phyloP scores from a whole-genome alignment of 805 yeast species.

The Candida koratica region DNA sequence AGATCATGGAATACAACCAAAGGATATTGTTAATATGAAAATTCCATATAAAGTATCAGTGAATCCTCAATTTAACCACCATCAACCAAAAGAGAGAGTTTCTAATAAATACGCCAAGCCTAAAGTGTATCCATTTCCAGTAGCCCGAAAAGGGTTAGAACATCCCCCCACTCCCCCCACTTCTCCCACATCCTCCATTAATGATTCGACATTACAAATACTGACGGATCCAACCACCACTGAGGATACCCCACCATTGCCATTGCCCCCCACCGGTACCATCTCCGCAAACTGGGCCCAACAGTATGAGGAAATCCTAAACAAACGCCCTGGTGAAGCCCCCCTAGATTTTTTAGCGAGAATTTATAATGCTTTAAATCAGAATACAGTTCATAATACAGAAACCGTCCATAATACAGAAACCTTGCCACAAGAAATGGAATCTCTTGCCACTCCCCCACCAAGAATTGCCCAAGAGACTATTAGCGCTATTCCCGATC shows the following conservation, averaged over 20 bases:
- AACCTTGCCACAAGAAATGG: neutral
- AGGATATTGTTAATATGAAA: slow-evolving; percentile 19
- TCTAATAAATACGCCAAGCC: slow-evolving; percentile 18
- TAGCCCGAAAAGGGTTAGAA: neutral
- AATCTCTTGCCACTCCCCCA: too few relatives aligned
- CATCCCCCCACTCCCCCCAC: neutral
- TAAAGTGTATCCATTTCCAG: slow-evolving; percentile 9
- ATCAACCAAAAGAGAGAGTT: slow-evolving; percentile 9
- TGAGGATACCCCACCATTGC: neutral
- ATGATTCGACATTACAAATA: neutral
- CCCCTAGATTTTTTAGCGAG: slow-evolving; percentile 11
- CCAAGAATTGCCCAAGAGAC: neutral
- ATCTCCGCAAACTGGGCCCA: neutral
- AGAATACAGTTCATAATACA: slow-evolving; percentile 1
- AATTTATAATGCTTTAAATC: slow-evolving; percentile 2
- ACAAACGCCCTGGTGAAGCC: slow-evolving; percentile 10
- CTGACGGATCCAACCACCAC: neutral
- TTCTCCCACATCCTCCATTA: neutral
- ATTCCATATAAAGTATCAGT: slow-evolving; percentile 21
- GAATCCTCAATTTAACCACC: slow-evolving; percentile 22
- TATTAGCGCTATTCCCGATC: slow-evolving; percentile 2
- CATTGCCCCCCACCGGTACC: neutral
- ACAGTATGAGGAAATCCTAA: slow-evolving; percentile 1
- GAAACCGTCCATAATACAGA: neutral
- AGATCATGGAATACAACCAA: slow-evolving; percentile 5